A percentile compares a stretch with the other conserved stretches of the same genome.
These are phyloP conservation scores for Emmonsia crescens DNA, from an alignment of 2,329 filamentous ascomycete species.

Conservation along the genomic window DNA sequence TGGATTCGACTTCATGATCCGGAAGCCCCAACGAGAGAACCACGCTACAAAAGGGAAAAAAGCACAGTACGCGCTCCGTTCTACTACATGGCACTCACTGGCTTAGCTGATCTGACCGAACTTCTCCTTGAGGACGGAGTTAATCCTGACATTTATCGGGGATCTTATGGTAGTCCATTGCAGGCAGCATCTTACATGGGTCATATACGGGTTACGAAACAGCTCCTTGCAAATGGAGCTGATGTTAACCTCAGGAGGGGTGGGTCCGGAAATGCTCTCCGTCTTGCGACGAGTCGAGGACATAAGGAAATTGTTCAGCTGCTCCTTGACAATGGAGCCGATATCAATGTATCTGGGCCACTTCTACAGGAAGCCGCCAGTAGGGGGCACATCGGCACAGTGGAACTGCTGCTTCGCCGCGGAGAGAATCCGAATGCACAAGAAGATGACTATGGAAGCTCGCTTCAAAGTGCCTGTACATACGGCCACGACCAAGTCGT, in stretches of 20 bases:
- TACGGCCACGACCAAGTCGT: slow-evolving; percentile 9
- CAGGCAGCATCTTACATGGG: slow-evolving; percentile 18
- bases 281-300: neutral
- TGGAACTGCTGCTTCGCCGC: neutral
- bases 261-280: neutral
- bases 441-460: slow-evolving; percentile 4
- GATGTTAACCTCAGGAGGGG: slow-evolving; percentile 17
- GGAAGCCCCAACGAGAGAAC: neutral
- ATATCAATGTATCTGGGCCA: neutral
- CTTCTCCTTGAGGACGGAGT: neutral
- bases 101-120: neutral
- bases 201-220: slow-evolving; percentile 18
- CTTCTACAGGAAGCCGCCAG: neutral
- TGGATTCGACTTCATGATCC: neutral
- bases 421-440: neutral
- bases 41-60: neutral
- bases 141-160: neutral
- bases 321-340: neutral
- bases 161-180: slow-evolving; percentile 4
- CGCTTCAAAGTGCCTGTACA: slow-evolving; percentile 15
- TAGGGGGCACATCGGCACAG: neutral
- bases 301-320: neutral
- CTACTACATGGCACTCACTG: neutral
- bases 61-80: neutral
- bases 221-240: slow-evolving; percentile 21